These are phyloP conservation scores for Agarophyton chilense DNA, from an alignment of 23 red algal species.

Conservation along the genomic window DNA sequence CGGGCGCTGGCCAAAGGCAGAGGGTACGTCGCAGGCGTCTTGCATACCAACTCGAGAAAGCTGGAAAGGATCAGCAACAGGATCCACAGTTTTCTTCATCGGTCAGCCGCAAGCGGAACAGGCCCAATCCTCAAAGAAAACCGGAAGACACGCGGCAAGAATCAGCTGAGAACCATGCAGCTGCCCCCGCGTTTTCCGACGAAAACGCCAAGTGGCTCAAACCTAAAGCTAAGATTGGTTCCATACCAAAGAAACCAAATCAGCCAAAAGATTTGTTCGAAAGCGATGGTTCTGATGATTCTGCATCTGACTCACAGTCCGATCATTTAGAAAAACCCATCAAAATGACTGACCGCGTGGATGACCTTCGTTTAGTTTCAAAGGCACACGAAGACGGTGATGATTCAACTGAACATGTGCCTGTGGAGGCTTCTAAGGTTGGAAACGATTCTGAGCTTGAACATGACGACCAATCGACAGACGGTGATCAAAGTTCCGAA, in stretches of 20 bases:
- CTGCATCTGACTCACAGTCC: background rate
- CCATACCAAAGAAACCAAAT: background rate
- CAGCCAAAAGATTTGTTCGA: background rate
- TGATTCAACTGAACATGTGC: background rate
- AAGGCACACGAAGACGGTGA: background rate
- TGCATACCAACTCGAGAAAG: slow-evolving; percentile 50
- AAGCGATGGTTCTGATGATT: background rate
- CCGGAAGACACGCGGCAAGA: background rate
- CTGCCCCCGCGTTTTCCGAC: slow-evolving; percentile 24
- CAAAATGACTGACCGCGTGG: background rate
- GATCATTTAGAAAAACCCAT: background rate
- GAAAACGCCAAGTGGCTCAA: slow-evolving; percentile 64
- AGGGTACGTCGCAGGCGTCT: slow-evolving; percentile 42
- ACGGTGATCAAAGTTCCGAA: slow-evolving; percentile 11
- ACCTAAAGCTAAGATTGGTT: background rate
- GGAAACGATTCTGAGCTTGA: background rate
- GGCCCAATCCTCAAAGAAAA: background rate
- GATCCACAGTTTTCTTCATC: slow-evolving; percentile 6
- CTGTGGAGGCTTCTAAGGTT: background rate
- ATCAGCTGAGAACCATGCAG: background rate
- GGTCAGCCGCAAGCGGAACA: background rate
- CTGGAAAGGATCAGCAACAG: slow-evolving; percentile 33
- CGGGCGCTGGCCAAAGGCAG: slow-evolving; percentile 41
- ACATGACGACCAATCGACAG: background rate
- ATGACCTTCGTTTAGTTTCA: background rate